These are phyloP conservation scores for Serendipita sp. DNA, from an alignment of 1,284 basidiomycete genomes.

Conservation along the genomic window DNA sequence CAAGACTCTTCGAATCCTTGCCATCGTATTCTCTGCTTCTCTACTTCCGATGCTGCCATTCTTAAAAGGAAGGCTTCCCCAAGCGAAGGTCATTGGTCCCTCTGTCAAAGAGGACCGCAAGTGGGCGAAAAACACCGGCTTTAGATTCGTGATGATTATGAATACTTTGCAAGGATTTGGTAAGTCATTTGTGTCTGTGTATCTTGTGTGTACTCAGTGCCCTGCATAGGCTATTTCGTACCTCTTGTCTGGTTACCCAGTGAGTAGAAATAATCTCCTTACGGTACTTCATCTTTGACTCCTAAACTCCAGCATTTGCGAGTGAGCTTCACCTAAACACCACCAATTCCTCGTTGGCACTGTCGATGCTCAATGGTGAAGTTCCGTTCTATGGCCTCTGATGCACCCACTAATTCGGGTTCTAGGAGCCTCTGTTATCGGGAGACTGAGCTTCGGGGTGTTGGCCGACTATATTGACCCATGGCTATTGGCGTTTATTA, in stretches of 20 bases:
- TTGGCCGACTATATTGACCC: conserved; percentile 26
- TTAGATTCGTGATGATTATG: conserved; percentile 22
- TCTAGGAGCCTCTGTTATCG: conserved; percentile 20
- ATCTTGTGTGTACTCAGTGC: not conserved
- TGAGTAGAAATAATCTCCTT: conserved; percentile 14
- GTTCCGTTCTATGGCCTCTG: not conserved
- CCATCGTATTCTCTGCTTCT: conserved; percentile 17
- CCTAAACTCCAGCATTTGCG: conserved; percentile 20
- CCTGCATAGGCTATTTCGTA: conserved; percentile 19
- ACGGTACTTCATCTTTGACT: too few species aligned
- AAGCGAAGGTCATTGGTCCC: conserved; percentile 18
- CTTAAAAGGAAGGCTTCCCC: conserved; percentile 24
- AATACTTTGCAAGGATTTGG: conserved; percentile 25
- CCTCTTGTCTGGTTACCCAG: conserved; percentile 26
- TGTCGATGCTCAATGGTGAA: conserved; percentile 21
- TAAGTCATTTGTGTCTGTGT: not conserved
- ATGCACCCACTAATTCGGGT: conserved; percentile 2
- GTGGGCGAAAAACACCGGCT: conserved; percentile 19
- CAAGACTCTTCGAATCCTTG: conserved; percentile 21
- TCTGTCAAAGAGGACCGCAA: conserved; percentile 1
- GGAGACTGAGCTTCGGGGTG: conserved; percentile 23
- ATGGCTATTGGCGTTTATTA: conserved; percentile 23
- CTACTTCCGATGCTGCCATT: conserved; percentile 22
- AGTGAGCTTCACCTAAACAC: conserved; percentile 19
- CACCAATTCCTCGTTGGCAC: conserved; percentile 18